Base-by-base conservation (phyloP, 2,329 filamentous ascomycete species). In the Pestalotiopsis sp. region DNA sequence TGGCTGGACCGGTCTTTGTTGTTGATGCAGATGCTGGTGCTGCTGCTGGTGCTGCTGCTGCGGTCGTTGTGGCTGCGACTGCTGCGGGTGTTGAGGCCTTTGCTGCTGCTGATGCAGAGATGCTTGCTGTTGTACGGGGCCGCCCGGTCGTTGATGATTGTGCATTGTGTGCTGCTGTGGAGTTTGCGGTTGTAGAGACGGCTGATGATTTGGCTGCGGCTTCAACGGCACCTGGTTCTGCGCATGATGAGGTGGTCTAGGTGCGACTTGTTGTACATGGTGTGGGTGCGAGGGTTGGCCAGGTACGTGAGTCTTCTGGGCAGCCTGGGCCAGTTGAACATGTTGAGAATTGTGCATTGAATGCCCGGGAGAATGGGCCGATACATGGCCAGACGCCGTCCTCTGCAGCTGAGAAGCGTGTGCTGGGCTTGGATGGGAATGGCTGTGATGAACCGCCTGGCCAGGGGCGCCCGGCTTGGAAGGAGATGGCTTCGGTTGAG, bases 111-210 rank as follows among this genome's bases (percentile, higher is more conserved):
- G 67, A 3, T 66, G 59, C 31, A 72, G 68, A 58, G 31, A 13
- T 13, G 62, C 17, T 64, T 45, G 58, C 61, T 25, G 67, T 60
- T 61, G 68, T 63, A 25, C 64, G 27, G 20, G 59, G 49, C 9
- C 41, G 58, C 66, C 63, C 41, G 57, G 68, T 66, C 49, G 68
- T 13, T 62, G 64, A 31, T 62, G 59, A 27, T 75, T 76, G 38
- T 78, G 77, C 17, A 75, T 73, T 41, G 76, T 73, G 68, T 78
- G 69, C 20, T 20, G 63, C 14, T 60, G 52, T 11, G 49, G 59
- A 12, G 62, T 31, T 20, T 65, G 59, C 31, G 61, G n/a, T 23
- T 68, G 68, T 20, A 60, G 57, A 12, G 59, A 20, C 14, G 59
- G 59, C 20, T 62, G 59, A 17, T 62, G 36, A 3, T 14, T 27